A percentile compares a stretch with the other conserved stretches of the same genome.
Evolutionary conservation across 805 yeast genomes (phyloP).

Genomic region (Diddensiella caesifluorescens): DNA sequence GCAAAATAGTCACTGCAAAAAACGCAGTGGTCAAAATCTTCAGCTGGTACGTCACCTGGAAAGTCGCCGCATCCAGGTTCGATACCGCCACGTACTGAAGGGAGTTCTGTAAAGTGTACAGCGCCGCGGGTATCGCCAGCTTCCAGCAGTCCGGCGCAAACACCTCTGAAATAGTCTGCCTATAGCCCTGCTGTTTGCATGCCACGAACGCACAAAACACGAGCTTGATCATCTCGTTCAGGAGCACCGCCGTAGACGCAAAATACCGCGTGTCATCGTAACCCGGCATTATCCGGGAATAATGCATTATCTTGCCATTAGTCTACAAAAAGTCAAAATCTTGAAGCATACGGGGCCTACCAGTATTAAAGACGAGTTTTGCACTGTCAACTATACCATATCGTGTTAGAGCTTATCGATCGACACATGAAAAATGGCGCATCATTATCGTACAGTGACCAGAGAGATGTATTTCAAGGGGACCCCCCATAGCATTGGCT

Average conservation of each 20-base stretch:
- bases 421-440: no score
- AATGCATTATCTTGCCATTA: constrained; percentile 30
- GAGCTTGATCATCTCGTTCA: constrained; percentile 37
- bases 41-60: constrained; percentile 41
- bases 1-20: constrained; percentile 36
- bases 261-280: constrained; percentile 30
- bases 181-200: constrained; percentile 23
- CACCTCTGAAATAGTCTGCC: constrained; percentile 26
- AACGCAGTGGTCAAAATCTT: constrained; percentile 40
- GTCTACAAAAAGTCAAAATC: neutral
- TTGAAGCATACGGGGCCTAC: constrained; percentile 19
- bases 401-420: neutral
- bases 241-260: constrained; percentile 38
- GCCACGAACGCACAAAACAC: constrained; percentile 30
- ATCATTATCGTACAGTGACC: constrained; percentile 26
- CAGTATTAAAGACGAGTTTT: constrained; percentile 36
- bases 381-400: constrained; percentile 31
- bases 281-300: constrained; percentile 38
- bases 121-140: constrained; percentile 37
- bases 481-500: constrained; percentile 23
- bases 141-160: constrained; percentile 38
- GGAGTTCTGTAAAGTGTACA: constrained; percentile 38
- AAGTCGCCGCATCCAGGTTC: constrained; percentile 39
- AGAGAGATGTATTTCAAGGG: constrained; percentile 34
- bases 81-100: constrained; percentile 40